Percentiles rank a stretch among this genome's conserved stretches.
Evolutionary conservation across 352 stramenopile genomes (phyloP).

Genomic region (Globisporangium nunn): DNA sequence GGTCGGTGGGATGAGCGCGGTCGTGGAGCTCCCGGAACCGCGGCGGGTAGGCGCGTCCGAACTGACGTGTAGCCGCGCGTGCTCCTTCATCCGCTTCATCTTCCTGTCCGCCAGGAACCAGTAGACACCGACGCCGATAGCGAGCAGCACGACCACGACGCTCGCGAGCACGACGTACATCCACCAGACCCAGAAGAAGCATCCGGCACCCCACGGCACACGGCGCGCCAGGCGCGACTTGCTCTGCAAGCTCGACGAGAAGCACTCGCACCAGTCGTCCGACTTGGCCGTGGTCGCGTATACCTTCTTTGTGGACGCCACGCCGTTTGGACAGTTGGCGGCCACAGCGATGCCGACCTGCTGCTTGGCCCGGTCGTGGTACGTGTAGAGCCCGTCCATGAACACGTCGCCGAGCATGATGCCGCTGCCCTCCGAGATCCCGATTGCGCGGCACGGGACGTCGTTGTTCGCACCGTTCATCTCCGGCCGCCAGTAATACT

Average conservation of each 20-base stretch:
- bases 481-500: constrained; percentile 81
- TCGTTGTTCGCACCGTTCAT: constrained; percentile 56
- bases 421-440: constrained; percentile 63
- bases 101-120: constrained; percentile 40
- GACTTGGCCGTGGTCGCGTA: constrained; percentile 28
- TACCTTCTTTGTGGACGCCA: constrained; percentile 72
- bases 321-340: constrained; percentile 70
- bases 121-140: constrained; percentile 46
- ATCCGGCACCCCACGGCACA: constrained; percentile 50
- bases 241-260: constrained; percentile 49
- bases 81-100: constrained; percentile 33
- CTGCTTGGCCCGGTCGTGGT: constrained; percentile 56
- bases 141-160: constrained; percentile 47
- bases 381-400: constrained; percentile 75
- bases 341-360: constrained; percentile 62
- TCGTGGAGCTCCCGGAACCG: constrained; percentile 17
- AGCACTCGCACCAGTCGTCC: constrained; percentile 63
- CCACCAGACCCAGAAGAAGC: constrained; percentile 86
- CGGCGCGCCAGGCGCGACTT: constrained; percentile 50
- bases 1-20: constrained; percentile 20
- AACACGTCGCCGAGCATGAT: constrained; percentile 80
- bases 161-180: constrained; percentile 74
- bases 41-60: constrained; percentile 19
- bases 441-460: constrained; percentile 57
- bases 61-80: constrained; percentile 14